These are phyloP conservation scores for Canavalia ensiformis DNA, from an alignment of 306 rosid genomes.

Conservation along the genomic window DNA sequence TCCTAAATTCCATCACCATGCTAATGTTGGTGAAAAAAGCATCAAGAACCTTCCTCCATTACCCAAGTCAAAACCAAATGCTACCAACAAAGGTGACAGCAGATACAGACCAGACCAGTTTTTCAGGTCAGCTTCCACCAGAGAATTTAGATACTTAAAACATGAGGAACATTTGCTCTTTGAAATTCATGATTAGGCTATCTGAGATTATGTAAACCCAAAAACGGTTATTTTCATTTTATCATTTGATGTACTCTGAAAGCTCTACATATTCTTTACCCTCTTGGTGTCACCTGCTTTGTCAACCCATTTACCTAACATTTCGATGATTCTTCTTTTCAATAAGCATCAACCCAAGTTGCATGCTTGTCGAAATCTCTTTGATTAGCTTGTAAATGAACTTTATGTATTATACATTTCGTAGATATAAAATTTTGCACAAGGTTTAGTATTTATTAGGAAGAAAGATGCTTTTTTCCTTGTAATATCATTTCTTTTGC, in stretches of 20 bases:
- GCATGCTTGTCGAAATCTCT: conserved; percentile 33
- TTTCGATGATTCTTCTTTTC: conserved; percentile 2
- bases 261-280: conserved; percentile 41
- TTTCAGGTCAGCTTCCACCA: conserved; percentile 72
- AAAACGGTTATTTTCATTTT: conserved; percentile 16
- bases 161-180: conserved; percentile 51
- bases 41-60: conserved; percentile 62
- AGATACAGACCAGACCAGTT: conserved; percentile 51
- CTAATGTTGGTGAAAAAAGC: conserved; percentile 42
- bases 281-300: conserved; percentile 13
- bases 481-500: too few relatives aligned
- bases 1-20: conserved; percentile 44
- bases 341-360: conserved; percentile 40
- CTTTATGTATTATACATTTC: conserved; percentile 21
- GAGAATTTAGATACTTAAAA: conserved; percentile 67
- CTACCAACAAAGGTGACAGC: conserved; percentile 49
- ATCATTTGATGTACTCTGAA: conserved; percentile 38
- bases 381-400: neutral
- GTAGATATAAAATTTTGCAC: neutral
- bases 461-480: neutral
- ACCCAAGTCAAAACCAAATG: conserved; percentile 57
- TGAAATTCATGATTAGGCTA: conserved; percentile 51
- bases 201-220: conserved; percentile 31
- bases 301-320: neutral
- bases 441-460: neutral